A percentile compares a stretch with the other conserved stretches of the same genome.
Conservation (phyloP, 2,329 filamentous ascomycete genomes). For the Didymella keratinophila region DNA sequence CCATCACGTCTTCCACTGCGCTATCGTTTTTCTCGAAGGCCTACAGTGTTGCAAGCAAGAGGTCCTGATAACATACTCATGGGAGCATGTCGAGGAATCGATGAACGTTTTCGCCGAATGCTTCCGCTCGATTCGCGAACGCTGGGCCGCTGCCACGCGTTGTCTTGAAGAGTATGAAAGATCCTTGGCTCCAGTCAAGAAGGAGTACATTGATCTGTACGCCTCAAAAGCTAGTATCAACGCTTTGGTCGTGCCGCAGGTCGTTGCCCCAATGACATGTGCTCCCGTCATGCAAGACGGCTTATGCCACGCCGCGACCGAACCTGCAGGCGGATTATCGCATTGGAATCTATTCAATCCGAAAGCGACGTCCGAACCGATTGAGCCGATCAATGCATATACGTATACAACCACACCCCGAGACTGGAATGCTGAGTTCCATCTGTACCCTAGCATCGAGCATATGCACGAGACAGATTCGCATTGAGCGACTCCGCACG, state of each 20-base stretch:
- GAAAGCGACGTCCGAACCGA: slow-evolving; percentile 31
- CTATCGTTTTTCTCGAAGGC: slow-evolving; percentile 44
- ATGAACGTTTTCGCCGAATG: slow-evolving; percentile 44
- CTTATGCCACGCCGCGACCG: slow-evolving; percentile 12
- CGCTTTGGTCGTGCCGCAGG: slow-evolving; percentile 20
- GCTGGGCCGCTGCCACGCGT: slow-evolving; percentile 46
- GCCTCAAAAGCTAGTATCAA: slow-evolving; percentile 36
- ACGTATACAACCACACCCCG: slow-evolving; percentile 37
- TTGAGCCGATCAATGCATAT: slow-evolving; percentile 31
- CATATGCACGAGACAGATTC: slow-evolving; percentile 15
- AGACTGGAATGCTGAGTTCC: slow-evolving; percentile 48
- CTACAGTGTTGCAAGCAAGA: slow-evolving; percentile 44
- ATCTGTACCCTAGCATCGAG: slow-evolving; percentile 23
- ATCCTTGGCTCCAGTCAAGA: slow-evolving; percentile 40
- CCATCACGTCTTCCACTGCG: slow-evolving; percentile 47
- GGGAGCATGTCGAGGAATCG: slow-evolving; percentile 40
- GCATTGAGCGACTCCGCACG: background rate
- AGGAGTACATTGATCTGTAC: slow-evolving; percentile 46
- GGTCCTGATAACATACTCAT: slow-evolving; percentile 38
- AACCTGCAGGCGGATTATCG: slow-evolving; percentile 40
- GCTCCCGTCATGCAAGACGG: slow-evolving; percentile 1
- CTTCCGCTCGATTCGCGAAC: slow-evolving; percentile 46
- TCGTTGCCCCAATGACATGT: slow-evolving; percentile 7
- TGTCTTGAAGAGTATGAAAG: slow-evolving; percentile 48
- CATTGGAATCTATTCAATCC: slow-evolving; percentile 44